Evolutionary conservation across 78 protist species (phyloP), one percentile per base, ranked within the genome.

Genomic region (Creolimax fragrantissima): DNA sequence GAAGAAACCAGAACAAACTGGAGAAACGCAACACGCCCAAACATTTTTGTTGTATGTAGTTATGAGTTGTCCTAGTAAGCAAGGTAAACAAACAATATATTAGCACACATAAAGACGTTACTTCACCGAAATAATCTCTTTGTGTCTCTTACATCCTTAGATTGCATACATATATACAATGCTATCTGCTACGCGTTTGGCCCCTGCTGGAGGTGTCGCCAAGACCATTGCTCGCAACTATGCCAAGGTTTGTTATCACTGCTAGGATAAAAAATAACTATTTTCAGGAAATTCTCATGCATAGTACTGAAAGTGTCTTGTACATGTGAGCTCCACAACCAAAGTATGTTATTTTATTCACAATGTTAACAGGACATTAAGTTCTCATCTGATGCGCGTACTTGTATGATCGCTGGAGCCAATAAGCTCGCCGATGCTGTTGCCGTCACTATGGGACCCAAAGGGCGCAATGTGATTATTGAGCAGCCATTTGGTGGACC

Each of bases 371-470:
- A 98, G 95, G 98, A 97, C 43, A 93, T 98, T 94, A 67, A 66
- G 58, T 98, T 96, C 44, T 97, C 98, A 6, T 85, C 95, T 2
- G 98, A 96, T 35, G 97, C 98, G n/a, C 96, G 99, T 90, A 90
- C 93, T 3, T 81, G 44, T 45, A 93, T 98, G 96, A 93, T 97
- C 17, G 89, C 83, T 11, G 99, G 99, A 32, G 99, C 97, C 41
- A 96, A 98, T 94, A 94, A 95, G 90, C 96, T 99, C 17, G 99
- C 99, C 2, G 96, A 96, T 3, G 98, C 99, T 5, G 99, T 99
- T n/a, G 94, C 94, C 66, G 97, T 95, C 47, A 99, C 99, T 3
- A 95, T 99, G 17, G 99, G 99, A 1, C 99, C 99, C 92, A 98
- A 96, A 93, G 99, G 99, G 41, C 96, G 99, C 92, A 99, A 98